These are phyloP conservation scores for Nemania diffusa DNA, from an alignment of 2,329 filamentous ascomycete species.

Conservation along the genomic window DNA sequence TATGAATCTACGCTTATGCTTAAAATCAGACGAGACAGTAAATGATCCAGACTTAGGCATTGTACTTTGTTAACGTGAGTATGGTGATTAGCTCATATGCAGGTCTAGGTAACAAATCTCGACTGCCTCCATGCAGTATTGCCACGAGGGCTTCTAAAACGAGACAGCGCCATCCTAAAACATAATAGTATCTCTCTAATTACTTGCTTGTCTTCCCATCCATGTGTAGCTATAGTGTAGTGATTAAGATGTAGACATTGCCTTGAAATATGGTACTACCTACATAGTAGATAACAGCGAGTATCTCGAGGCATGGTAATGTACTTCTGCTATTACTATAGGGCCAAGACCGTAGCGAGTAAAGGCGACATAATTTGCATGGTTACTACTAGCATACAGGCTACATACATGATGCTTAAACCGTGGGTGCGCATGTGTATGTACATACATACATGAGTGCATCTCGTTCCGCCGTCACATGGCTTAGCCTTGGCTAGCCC, in stretches of 20 bases:
- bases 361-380: slow-evolving; percentile 16
- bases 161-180: slow-evolving; percentile 5
- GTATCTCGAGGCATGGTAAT: neutral
- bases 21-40: slow-evolving; percentile 1
- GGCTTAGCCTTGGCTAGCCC: slow-evolving; percentile 31
- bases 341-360: slow-evolving; percentile 4
- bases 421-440: slow-evolving; percentile 22
- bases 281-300: neutral
- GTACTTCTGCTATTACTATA: neutral
- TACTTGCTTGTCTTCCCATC: neutral
- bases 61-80: slow-evolving; percentile 3
- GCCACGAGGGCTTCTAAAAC: neutral
- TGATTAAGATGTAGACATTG: neutral
- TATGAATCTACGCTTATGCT: slow-evolving; percentile 4
- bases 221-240: neutral
- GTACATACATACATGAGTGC: slow-evolving; percentile 3
- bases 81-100: slow-evolving; percentile 4
- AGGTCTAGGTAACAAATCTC: neutral
- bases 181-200: neutral
- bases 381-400: slow-evolving; percentile 3
- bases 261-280: too few species aligned
- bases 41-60: slow-evolving; percentile 2
- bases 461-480: slow-evolving; percentile 26
- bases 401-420: slow-evolving; percentile 19
- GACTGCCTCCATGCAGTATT: slow-evolving; percentile 3